phyloP scores from a whole-genome alignment of 2,329 filamentous ascomycete genomes.

The Graphilbum sp. region DNA sequence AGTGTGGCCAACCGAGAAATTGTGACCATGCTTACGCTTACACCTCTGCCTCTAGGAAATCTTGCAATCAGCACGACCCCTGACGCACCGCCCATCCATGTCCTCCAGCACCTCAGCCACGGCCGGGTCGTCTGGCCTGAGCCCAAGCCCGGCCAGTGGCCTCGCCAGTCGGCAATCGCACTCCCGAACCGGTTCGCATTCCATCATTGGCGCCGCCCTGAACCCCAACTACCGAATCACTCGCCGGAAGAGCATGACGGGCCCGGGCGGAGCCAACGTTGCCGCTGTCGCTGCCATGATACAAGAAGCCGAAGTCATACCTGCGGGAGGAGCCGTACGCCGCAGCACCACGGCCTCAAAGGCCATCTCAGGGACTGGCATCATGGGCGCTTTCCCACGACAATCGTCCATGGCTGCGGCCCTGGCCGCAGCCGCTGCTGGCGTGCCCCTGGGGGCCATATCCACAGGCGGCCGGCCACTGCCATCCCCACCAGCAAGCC shows the following conservation, averaged over 20 bases:
- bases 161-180: conserved; percentile 45
- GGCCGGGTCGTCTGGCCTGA: background rate
- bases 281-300: conserved; percentile 60
- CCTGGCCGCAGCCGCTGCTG: background rate
- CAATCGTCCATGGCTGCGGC: conserved; percentile 6
- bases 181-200: conserved; percentile 66
- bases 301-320: conserved; percentile 46
- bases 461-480: conserved; percentile 39
- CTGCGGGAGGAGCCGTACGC: conserved; percentile 33
- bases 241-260: conserved; percentile 85
- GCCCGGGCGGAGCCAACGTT: conserved; percentile 51
- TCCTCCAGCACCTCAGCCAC: conserved; percentile 26
- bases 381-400: conserved; percentile 1
- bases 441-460: conserved; percentile 1
- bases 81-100: conserved; percentile 45
- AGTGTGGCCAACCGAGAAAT: too few relatives aligned
- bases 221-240: conserved; percentile 75
- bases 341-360: conserved; percentile 53
- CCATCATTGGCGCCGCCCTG: conserved; percentile 48
- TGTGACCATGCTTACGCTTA: conserved; percentile 9
- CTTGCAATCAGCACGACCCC: conserved; percentile 48
- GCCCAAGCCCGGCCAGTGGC: conserved; percentile 36
- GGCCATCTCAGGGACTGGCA: conserved; percentile 27
- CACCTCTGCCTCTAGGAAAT: conserved; percentile 32
- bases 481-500: conserved; percentile 50